Evolutionary conservation across 2,329 filamentous ascomycete species (phyloP), one percentile per base, ranked within the genome.

Genomic region (Penicillium hordei): DNA sequence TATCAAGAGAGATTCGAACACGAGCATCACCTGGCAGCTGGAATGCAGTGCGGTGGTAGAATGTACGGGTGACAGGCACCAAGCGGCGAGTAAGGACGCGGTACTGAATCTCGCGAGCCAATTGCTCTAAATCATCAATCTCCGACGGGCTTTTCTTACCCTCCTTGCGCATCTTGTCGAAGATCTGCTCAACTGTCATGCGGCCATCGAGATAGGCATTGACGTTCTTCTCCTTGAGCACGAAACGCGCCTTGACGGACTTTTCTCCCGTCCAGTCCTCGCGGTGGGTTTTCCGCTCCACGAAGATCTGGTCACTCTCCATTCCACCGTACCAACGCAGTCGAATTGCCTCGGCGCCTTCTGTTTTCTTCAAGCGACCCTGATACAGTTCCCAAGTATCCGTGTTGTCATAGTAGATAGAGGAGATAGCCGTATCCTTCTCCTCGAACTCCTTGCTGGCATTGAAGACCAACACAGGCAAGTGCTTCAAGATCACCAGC

Each of bases 191-290:
- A 0, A 94, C 93, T 2, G 92, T 90, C 70, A 96, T 83, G 67
- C 92, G 87, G 54, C 94, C 94, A 50, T 83, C 83, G 76, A 99
- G 80, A 73, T 93, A 99, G 15, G 91, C 84, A 71, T 97, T 97
- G 70, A 99, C 89, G 62, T 97, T 90, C 83, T 99, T 99, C 79
- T 99, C 94, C 80, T 99, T 97, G 63, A 94, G 82, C 9, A 90
- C 84, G 71, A 99, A 99, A 43, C 94, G 89, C 43, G 94, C 93
- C 80, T 99, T 99, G 78, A 99, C 94, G 1, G 93, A 97, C 79
- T 97, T 96, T 75, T 99, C 94, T 58, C 94, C 94, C 0, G 94
- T 99, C 94, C 94, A 99, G 75, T 99, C 94, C 76, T 99, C 94
- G 39, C 94, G 89, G 79, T 99, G 94, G 0, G 94, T 99, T 79